Conservation (phyloP, 1,284 basidiomycete genomes). For the Cryptococcus sp. region DNA sequence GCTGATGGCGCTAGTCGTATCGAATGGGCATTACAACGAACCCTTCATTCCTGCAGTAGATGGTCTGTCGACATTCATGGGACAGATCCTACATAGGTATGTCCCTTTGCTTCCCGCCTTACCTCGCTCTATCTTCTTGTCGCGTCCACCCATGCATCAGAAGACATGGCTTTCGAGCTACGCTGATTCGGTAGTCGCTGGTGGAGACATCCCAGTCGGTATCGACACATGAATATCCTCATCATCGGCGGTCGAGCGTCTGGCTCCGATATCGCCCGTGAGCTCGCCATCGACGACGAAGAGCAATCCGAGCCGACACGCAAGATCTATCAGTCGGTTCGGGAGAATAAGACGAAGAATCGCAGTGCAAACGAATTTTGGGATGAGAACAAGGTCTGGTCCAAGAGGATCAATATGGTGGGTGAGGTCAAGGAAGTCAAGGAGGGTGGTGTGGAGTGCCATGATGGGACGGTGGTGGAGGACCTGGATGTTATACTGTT, state of each 20-base stretch:
- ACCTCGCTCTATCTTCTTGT: not conserved
- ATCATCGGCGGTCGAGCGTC: slow-evolving; percentile 49
- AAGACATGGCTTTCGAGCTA: too few species aligned
- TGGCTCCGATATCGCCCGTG: slow-evolving; percentile 49
- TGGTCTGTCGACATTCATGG: slow-evolving; percentile 24
- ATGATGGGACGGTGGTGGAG: slow-evolving; percentile 10
- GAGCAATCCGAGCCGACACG: slow-evolving; percentile 8
- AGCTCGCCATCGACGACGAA: slow-evolving; percentile 34
- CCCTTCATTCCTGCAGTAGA: slow-evolving; percentile 46
- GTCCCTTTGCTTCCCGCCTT: too few species aligned
- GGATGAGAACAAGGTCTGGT: slow-evolving; percentile 20
- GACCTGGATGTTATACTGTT: slow-evolving; percentile 38
- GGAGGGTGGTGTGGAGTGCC: slow-evolving; percentile 2
- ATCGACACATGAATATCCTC: slow-evolving; percentile 43
- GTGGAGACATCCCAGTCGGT: slow-evolving; percentile 42
- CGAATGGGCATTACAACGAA: slow-evolving; percentile 48
- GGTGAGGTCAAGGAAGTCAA: slow-evolving; percentile 30
- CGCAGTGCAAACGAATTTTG: slow-evolving; percentile 1
- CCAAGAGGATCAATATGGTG: slow-evolving; percentile 22
- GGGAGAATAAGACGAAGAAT: slow-evolving; percentile 1
- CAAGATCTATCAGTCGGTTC: slow-evolving; percentile 4
- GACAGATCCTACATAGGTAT: slow-evolving; percentile 30
- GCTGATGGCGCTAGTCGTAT: slow-evolving; percentile 15
- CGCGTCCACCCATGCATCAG: too few species aligned
- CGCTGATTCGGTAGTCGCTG: slow-evolving; percentile 26